phyloP scores from a whole-genome alignment of 306 rosid species.

The Corylus heterophylla region DNA sequence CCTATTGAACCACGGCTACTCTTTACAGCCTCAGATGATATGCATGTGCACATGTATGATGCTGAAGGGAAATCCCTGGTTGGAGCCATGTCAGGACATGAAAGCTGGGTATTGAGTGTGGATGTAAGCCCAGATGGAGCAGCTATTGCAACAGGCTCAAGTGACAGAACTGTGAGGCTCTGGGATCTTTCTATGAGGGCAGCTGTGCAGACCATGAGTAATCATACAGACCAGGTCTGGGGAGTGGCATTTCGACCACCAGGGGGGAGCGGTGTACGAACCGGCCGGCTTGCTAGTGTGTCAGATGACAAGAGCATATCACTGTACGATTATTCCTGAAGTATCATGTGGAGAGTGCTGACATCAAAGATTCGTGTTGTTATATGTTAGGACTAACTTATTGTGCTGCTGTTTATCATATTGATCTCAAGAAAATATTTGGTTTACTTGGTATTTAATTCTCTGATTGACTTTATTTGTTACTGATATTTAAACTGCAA shows the following conservation, averaged over 20 bases:
- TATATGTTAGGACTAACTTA: constrained; percentile 20
- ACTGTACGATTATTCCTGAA: constrained; percentile 79
- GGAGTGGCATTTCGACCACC: constrained; percentile 91
- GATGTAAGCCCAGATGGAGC: constrained; percentile 92
- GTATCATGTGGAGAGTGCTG: constrained; percentile 9
- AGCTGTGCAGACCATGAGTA: constrained; percentile 95
- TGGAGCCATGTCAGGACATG: constrained; percentile 91
- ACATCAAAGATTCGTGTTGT: constrained; percentile 4
- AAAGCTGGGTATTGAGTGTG: constrained; percentile 84
- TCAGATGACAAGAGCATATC: constrained; percentile 96
- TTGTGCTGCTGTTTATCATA: constrained; percentile 13
- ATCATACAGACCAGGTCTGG: constrained; percentile 96
- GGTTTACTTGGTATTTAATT: constrained; percentile 20
- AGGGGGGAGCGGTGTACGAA: constrained; percentile 55
- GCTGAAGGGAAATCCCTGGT: constrained; percentile 80
- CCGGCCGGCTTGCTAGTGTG: constrained; percentile 89
- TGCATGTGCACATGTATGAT: constrained; percentile 91
- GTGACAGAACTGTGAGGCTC: constrained; percentile 89
- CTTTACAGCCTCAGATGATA: constrained; percentile 87
- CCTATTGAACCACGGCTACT: constrained; percentile 79
- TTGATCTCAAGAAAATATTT: constrained; percentile 30
- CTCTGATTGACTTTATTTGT: constrained; percentile 16
- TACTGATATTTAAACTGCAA: constrained; percentile 6
- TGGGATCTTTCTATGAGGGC: constrained; percentile 93
- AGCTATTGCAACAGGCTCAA: constrained; percentile 90